Base-by-base conservation (phyloP, 345 rosid species). In the Clausena lansium region DNA sequence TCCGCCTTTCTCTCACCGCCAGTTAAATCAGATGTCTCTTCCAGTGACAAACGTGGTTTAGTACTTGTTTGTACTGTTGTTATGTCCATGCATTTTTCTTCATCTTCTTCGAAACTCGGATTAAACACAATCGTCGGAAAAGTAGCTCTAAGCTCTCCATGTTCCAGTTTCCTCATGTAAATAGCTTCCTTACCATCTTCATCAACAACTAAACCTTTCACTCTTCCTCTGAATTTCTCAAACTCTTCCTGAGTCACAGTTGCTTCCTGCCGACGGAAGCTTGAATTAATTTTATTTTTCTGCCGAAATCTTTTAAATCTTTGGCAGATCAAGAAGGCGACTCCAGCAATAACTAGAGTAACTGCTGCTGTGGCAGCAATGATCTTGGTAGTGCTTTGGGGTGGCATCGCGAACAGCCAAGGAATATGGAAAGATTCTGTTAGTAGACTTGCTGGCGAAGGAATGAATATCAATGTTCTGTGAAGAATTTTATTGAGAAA, bases 131-230 rank as follows among this genome's bases (percentile, higher is more conserved):
- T 71, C 82, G 79, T 86, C 0, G 87, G 78, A 73, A 83, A 87
- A 30, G 60, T 60, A 22, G 74, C 65, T 68, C 35, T 79, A n/a
- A 67, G 79, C 59, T 52, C 65, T 20, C 77, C 80, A 64, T 76
- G 83, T 61, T 86, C 88, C 9, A 80, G 66, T 60, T 81, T 85
- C 77, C 92, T 89, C 81, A 86, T 70, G 67, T 88, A 92, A 71
- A 90, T 70, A 14, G 89, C 90, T 71, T 92, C 91, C 59, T 36
- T 55, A 2, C 97, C 93, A 8, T 82, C 78, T 76, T 87, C 91
- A 9, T 85, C 84, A 9, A 84, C 81, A 35, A 86, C 77, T 70
- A 91, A 50, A 39, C 89, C 88, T 47, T 85, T 88, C 22, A 91
- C 89, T 73, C 77, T 86, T 36, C 80, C 84, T 0, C 77, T 81